Percentiles rank a stretch among this genome's conserved stretches.
Evolutionary conservation across 129 eudicot genomes (phyloP).

Genomic region (Chrysanthemum lavandulifolium): DNA sequence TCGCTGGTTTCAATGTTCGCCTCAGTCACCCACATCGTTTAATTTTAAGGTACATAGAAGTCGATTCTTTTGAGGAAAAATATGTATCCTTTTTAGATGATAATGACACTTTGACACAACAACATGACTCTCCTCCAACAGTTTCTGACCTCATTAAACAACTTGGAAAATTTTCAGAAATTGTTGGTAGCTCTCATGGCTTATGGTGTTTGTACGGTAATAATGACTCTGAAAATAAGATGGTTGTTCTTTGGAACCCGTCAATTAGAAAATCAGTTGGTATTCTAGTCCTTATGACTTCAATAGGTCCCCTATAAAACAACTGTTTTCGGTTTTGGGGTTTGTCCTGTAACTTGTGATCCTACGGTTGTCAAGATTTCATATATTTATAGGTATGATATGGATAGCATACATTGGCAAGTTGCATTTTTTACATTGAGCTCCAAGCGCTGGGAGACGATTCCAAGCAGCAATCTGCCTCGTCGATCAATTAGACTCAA

Average conservation of each 20-base stretch:
- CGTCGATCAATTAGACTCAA: not conserved
- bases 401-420: not conserved
- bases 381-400: not conserved
- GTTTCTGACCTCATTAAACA: not conserved
- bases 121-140: not conserved
- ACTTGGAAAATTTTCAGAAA: not conserved
- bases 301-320: too few species aligned
- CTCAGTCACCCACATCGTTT: not conserved
- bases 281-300: not conserved
- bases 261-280: not conserved
- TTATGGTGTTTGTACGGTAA: not conserved
- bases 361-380: not conserved
- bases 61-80: not conserved
- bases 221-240: not conserved
- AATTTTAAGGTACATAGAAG: not conserved
- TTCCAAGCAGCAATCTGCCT: not conserved
- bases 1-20: not conserved
- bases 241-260: not conserved
- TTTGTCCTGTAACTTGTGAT: slow-evolving; percentile 6
- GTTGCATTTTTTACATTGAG: not conserved
- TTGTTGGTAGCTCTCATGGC: not conserved
- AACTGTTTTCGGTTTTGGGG: slow-evolving; percentile 3
- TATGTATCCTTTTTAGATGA: not conserved
- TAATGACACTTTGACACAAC: not conserved
- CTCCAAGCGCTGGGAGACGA: not conserved